Conservation (phyloP, 768 basidiomycete genomes). For the Lyophyllum shimeji region DNA sequence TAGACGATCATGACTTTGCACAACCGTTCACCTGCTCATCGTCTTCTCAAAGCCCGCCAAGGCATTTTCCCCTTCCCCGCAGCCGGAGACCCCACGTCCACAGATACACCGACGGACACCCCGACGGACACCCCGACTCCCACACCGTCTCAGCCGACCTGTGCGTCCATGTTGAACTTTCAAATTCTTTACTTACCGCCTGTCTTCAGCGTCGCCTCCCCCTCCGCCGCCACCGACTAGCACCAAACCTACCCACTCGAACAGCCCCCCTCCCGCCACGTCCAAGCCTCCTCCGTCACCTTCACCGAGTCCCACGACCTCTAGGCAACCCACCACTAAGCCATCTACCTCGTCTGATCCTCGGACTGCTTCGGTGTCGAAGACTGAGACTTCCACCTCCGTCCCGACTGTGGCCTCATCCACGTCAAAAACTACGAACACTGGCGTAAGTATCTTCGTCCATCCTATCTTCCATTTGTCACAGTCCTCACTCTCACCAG, state of each 20-base stretch:
- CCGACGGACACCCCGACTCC: background rate
- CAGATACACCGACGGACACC: background rate
- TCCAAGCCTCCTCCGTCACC: background rate
- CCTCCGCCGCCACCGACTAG: background rate
- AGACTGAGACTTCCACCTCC: slow-evolving; percentile 5
- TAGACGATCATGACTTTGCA: slow-evolving; percentile 26
- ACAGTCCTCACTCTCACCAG: slow-evolving; percentile 12
- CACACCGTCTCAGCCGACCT: background rate
- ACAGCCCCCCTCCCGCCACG: no score
- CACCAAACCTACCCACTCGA: background rate
- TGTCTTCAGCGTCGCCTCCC: background rate
- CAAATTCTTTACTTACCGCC: background rate
- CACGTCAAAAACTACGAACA: slow-evolving; percentile 5
- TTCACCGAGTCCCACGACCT: background rate
- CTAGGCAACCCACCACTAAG: background rate
- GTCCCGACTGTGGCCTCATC: slow-evolving; percentile 13
- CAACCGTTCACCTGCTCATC: slow-evolving; percentile 26
- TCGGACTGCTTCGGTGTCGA: background rate
- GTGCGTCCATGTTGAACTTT: background rate
- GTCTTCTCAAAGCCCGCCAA: slow-evolving; percentile 23
- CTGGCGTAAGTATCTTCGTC: slow-evolving; percentile 12
- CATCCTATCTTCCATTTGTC: background rate
- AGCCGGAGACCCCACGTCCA: background rate
- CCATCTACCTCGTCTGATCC: background rate
- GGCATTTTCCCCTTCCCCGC: background rate